phyloP scores from a whole-genome alignment of 768 basidiomycete genomes.

The Daedaleopsis nitida region DNA sequence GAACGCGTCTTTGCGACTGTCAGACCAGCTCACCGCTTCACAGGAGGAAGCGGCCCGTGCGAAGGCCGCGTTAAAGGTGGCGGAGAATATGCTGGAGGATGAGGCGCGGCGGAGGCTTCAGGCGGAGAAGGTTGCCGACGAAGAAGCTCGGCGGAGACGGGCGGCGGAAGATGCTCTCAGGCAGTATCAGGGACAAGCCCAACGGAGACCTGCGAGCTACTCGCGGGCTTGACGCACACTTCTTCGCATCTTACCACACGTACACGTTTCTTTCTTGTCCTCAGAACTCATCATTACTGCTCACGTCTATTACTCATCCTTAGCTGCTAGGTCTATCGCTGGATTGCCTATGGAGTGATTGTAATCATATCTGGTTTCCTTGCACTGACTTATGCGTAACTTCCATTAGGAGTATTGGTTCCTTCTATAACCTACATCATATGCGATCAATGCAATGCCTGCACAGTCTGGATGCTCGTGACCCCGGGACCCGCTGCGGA shows the following conservation, averaged over 20 bases:
- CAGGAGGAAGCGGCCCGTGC: constrained; percentile 61
- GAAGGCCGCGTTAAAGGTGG: constrained; percentile 52
- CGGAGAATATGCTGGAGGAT: constrained; percentile 61
- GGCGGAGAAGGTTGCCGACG: constrained; percentile 53
- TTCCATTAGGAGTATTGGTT: constrained; percentile 12
- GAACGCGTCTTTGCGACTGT: constrained; percentile 61
- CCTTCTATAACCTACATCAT: background rate
- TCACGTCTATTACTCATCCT: background rate
- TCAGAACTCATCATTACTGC: background rate
- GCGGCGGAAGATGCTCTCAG: constrained; percentile 53
- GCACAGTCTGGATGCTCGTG: background rate
- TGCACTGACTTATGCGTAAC: constrained; percentile 19
- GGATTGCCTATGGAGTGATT: constrained; percentile 10
- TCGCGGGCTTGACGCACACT: constrained; percentile 13
- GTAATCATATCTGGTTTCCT: constrained; percentile 9
- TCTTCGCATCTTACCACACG: background rate
- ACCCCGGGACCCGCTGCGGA: background rate
- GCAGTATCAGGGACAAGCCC: constrained; percentile 25
- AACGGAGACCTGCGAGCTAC: constrained; percentile 19
- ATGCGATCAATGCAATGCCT: background rate
- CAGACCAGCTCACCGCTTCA: constrained; percentile 69
- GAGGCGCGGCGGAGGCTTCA: constrained; percentile 60
- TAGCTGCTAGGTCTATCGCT: constrained; percentile 8
- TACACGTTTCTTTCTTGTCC: background rate
- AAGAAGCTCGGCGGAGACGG: constrained; percentile 49